These are phyloP conservation scores for Phytophthora citrophthora DNA, from an alignment of 352 stramenopile genomes.

Conservation along the genomic window DNA sequence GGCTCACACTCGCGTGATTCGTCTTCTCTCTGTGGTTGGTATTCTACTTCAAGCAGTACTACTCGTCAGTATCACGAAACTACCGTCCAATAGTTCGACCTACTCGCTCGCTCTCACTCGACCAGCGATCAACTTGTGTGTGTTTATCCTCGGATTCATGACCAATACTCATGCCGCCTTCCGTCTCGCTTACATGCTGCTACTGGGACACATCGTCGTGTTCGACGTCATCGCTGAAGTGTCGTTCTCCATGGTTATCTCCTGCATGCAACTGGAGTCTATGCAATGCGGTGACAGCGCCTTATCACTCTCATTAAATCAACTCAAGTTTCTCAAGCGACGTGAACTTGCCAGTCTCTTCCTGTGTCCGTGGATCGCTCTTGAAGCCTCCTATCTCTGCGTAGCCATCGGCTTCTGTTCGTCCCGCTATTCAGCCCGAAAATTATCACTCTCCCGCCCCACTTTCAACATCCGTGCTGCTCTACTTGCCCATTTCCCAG, in stretches of 20 bases:
- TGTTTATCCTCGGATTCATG: constrained; percentile 68
- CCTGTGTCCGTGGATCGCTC: constrained; percentile 54
- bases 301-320: constrained; percentile 19
- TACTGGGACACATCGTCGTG: constrained; percentile 48
- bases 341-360: constrained; percentile 59
- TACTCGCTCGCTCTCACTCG: constrained; percentile 60
- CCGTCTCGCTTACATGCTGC: constrained; percentile 42
- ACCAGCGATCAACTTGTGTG: constrained; percentile 50
- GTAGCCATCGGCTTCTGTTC: constrained; percentile 62
- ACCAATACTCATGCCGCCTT: constrained; percentile 75
- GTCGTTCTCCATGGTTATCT: constrained; percentile 59
- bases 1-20: constrained; percentile 50
- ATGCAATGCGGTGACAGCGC: constrained; percentile 56
- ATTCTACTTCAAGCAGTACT: constrained; percentile 54
- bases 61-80: constrained; percentile 23
- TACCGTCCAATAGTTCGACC: constrained; percentile 26
- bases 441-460: constrained; percentile 65
- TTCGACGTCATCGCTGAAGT: constrained; percentile 63
- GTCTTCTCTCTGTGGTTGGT: constrained; percentile 50
- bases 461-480: constrained; percentile 66
- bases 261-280: constrained; percentile 44
- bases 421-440: constrained; percentile 56
- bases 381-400: constrained; percentile 61
- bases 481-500: constrained; percentile 53
- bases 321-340: constrained; percentile 37